A percentile compares a stretch with the other conserved stretches of the same genome.
Conservation (phyloP, 2,329 filamentous ascomycete genomes). For the Penicillium sp. region DNA sequence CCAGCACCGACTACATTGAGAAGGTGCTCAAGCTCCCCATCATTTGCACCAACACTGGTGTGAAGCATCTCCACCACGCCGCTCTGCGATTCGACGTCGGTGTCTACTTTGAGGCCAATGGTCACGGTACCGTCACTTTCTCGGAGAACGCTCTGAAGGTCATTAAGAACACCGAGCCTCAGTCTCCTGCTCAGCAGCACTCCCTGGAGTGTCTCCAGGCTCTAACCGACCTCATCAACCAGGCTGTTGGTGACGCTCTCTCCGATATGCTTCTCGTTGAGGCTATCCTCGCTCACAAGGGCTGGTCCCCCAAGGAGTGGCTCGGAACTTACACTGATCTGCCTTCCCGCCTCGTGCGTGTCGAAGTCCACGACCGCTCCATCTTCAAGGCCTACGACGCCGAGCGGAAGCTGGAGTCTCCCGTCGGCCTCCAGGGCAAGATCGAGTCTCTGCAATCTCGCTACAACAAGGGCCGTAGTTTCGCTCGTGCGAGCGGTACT, state of each 20-base stretch:
- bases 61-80: conserved; percentile 98
- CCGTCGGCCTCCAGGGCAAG: conserved; percentile 75
- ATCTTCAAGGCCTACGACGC: conserved; percentile 91
- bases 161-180: conserved; percentile 78
- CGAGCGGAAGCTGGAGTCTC: conserved; percentile 82
- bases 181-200: conserved; percentile 88
- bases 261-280: conserved; percentile 96
- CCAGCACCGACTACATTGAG: conserved; percentile 88
- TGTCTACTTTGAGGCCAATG: conserved; percentile 98
- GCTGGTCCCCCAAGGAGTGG: conserved; percentile 89
- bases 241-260: conserved; percentile 93
- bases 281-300: conserved; percentile 92
- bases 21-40: conserved; percentile 86
- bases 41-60: conserved; percentile 90
- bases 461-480: conserved; percentile 85
- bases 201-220: conserved; percentile 83
- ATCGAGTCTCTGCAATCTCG: conserved; percentile 89
- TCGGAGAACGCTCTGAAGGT: conserved; percentile 77
- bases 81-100: conserved; percentile 92
- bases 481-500: conserved; percentile 90
- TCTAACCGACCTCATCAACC: conserved; percentile 91
- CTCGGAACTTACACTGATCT: conserved; percentile 89
- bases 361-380: conserved; percentile 85
- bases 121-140: conserved; percentile 95
- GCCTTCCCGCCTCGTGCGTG: conserved; percentile 90